Conservation (phyloP, 2,329 filamentous ascomycete species). For the Beauveria scarabaeidicola region DNA sequence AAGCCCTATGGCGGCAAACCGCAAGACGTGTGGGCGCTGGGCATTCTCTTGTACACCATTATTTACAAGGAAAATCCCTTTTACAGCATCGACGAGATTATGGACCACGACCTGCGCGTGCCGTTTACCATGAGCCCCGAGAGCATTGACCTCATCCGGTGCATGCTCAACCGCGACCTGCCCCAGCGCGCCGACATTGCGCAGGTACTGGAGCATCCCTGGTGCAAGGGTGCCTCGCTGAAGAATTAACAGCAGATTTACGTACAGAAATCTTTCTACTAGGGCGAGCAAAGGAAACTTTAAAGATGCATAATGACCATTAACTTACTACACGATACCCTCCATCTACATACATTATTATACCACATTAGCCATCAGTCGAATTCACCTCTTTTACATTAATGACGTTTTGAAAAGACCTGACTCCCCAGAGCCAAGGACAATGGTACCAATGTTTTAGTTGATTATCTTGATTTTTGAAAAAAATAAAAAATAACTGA, state of each 20-base stretch:
- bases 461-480: too few relatives aligned
- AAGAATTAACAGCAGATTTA: slow-evolving; percentile 5
- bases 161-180: slow-evolving; percentile 90
- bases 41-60: slow-evolving; percentile 95
- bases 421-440: background rate
- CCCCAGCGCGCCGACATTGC: slow-evolving; percentile 75
- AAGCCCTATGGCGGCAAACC: slow-evolving; percentile 90
- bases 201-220: slow-evolving; percentile 82
- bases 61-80: slow-evolving; percentile 99
- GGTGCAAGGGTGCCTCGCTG: slow-evolving; percentile 41
- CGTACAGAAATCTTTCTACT: background rate
- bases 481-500: too few relatives aligned
- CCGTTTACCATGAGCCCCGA: slow-evolving; percentile 84
- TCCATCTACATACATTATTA: background rate
- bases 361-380: background rate
- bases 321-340: slow-evolving; percentile 5
- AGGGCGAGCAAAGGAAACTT: background rate
- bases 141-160: slow-evolving; percentile 82
- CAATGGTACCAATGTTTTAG: too few relatives aligned
- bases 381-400: background rate
- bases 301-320: background rate
- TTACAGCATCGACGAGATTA: slow-evolving; percentile 98
- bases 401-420: background rate
- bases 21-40: slow-evolving; percentile 96
- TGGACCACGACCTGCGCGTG: slow-evolving; percentile 89